A percentile compares a stretch with the other conserved stretches of the same genome.
phyloP scores from a whole-genome alignment of 2,329 filamentous ascomycete genomes.

The Stagonosporopsis rhizophila region DNA sequence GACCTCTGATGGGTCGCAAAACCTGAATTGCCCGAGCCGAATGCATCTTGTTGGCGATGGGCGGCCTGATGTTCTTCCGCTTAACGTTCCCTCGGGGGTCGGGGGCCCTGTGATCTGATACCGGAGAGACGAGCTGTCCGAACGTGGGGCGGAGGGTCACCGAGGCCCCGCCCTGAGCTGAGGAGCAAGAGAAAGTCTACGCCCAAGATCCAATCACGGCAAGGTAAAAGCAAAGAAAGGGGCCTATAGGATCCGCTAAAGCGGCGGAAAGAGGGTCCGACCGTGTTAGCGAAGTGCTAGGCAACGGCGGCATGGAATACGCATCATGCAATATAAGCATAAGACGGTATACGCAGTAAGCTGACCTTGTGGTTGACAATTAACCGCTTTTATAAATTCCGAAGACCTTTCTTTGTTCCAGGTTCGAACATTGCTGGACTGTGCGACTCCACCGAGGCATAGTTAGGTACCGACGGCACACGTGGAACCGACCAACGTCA shows the following conservation, averaged over 20 bases:
- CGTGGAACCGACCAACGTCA: conserved; percentile 16
- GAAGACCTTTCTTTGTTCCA: not conserved
- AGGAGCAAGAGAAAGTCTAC: not conserved
- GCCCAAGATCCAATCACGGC: not conserved
- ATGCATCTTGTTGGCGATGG: not conserved
- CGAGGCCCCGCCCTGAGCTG: not conserved
- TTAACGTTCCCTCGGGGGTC: not conserved
- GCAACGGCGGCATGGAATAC: conserved; percentile 5
- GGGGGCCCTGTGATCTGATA: not conserved
- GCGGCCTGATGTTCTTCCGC: not conserved
- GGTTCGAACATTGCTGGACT: not conserved
- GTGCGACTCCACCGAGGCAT: not conserved
- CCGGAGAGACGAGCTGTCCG: not conserved
- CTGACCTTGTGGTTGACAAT: not conserved
- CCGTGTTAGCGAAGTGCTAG: conserved; percentile 8
- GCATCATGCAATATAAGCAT: not conserved
- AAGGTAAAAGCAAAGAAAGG: not conserved
- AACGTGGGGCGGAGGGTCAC: not conserved
- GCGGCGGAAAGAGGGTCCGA: conserved; percentile 12
- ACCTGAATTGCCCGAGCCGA: not conserved
- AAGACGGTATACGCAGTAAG: not conserved
- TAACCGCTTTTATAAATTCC: not conserved
- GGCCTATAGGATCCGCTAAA: not conserved
- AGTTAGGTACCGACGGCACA: not conserved
- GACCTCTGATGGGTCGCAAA: conserved; percentile 4